Conservation (phyloP, 805 yeast genomes). For the Wickerhamomyces ciferrii region DNA sequence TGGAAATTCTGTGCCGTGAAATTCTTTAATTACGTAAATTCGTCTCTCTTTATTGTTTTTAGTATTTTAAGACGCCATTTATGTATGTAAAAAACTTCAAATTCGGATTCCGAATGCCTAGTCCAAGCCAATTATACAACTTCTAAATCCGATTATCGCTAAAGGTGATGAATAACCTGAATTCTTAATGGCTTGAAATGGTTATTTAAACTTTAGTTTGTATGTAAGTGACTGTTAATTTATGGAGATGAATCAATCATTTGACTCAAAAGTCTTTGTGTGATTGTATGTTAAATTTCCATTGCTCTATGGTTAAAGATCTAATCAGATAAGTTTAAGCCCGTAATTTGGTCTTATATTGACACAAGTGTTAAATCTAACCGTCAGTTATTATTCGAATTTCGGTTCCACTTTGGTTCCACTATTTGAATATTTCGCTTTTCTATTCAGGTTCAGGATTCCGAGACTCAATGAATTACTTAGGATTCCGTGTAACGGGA, state of each 20-base stretch:
- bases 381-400: neutral
- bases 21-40: too few relatives aligned
- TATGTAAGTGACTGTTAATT: neutral
- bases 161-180: neutral
- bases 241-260: neutral
- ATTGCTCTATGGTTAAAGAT: too few relatives aligned
- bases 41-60: neutral
- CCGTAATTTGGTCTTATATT: neutral
- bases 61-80: too few relatives aligned
- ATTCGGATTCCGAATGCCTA: neutral
- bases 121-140: neutral
- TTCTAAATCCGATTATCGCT: neutral
- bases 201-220: neutral
- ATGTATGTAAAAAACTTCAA: too few relatives aligned
- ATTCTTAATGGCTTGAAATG: neutral
- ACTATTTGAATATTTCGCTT: neutral
- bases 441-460: neutral
- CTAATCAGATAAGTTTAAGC: too few relatives aligned
- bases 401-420: neutral
- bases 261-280: too few relatives aligned
- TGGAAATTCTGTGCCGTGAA: neutral
- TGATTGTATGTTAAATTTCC: too few relatives aligned
- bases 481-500: too few relatives aligned
- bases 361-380: neutral
- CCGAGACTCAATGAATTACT: neutral